Evolutionary conservation across 331 rosid genomes (phyloP), one percentile per base, ranked within the genome.

Genomic region (Quercus phellos): DNA sequence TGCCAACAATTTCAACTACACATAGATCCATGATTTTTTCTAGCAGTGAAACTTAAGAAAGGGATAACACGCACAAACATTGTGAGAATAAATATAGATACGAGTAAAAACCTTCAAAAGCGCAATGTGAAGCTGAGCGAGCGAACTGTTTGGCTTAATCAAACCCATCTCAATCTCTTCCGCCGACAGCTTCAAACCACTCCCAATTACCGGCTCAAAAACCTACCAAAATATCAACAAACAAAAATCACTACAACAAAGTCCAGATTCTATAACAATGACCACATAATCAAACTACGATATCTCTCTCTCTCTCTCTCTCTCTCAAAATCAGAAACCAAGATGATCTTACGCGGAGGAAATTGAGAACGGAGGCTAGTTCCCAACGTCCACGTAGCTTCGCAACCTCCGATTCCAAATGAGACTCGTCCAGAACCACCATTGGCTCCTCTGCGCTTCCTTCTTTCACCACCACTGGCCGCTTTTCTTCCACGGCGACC

Each of bases 331-430:
- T 38, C 46, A 38, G 22, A 75, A 21, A 6, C 27, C 17, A 6
- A 63, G 55, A 43, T 66, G 79, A 79, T 68, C 92, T 79, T 83
- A 94, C 97, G 43, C 82, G 84, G 34, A 94, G 51, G 79, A 89
- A 94, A 56, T 94, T 87, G 80, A 92, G 78, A 71, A 94, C 92
- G 50, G 97, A 94, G 53, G 98, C 97, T 4, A 94, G 88, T 43
- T 94, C 97, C 98, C 98, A 94, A 30, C 92, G 90, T 34, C 78
- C 46, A 19, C 98, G 97, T 27, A 92, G 83, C 78, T 78, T 89
- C 51, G 63, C 66, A 75, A 92, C 78, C 85, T 88, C 91, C 0
- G 55, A 50, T 29, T 81, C 68, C 9, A 77, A 13, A 7, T 55
- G 42, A 58, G 13, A 72, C 59, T 72, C 83, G 18, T 75, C 83